Percentiles rank a stretch among this genome's conserved stretches.
phyloP scores from a whole-genome alignment of 1,284 basidiomycete species.

The Mycena citricolor region DNA sequence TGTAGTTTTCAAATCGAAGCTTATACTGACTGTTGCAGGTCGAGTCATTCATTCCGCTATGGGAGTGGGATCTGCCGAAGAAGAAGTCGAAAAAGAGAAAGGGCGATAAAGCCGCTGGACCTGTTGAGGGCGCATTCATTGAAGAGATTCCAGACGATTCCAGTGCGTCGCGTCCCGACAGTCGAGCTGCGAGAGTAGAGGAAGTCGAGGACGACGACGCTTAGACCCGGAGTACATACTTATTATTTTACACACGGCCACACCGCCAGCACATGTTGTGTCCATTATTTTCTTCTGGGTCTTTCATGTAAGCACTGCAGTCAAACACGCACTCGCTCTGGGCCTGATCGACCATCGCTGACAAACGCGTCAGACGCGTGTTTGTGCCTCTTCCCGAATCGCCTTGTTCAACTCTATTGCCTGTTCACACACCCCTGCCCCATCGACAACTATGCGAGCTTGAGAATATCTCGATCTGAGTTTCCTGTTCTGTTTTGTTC shows the following conservation, averaged over 20 bases:
- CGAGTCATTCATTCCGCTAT: conserved; percentile 95
- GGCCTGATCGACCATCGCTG: too few species aligned
- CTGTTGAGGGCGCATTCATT: conserved; percentile 39
- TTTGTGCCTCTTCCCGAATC: too few species aligned
- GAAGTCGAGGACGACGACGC: conserved; percentile 60
- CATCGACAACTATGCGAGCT: too few species aligned
- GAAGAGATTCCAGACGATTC: conserved; percentile 55
- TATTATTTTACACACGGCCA: neutral
- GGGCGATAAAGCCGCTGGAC: conserved; percentile 43
- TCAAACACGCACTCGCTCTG: too few species aligned
- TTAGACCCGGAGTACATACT: conserved; percentile 19
- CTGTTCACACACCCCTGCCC: too few species aligned
- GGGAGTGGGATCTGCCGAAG: conserved; percentile 97
- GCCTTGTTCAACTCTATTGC: too few species aligned
- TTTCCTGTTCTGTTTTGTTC: too few species aligned
- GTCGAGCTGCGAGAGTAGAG: conserved; percentile 57
- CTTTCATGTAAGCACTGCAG: too few species aligned
- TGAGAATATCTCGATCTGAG: too few species aligned
- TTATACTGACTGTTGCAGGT: conserved; percentile 52
- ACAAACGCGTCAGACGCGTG: too few species aligned
- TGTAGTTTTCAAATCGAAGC: conserved; percentile 5
- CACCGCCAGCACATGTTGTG: too few species aligned
- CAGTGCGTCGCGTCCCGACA: conserved; percentile 56
- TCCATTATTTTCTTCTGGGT: too few species aligned
- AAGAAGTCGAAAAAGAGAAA: conserved; percentile 81